Evolutionary conservation across 192 early-diverging fungal genomes (phyloP), one percentile per base, ranked within the genome.

Genomic region (Entomortierella parvispora): DNA sequence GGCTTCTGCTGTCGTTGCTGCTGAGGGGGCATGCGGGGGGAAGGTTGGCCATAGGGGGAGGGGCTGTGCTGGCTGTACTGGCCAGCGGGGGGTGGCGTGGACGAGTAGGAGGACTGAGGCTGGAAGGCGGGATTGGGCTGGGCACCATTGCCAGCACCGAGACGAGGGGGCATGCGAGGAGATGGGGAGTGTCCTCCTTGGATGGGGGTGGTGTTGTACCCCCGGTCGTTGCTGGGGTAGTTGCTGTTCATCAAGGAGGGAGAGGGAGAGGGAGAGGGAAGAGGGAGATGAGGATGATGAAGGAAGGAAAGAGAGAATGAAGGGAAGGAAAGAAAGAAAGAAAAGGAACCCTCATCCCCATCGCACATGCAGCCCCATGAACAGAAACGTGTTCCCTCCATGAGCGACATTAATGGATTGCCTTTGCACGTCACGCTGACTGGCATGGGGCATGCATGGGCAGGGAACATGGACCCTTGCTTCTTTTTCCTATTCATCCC

Each of bases 211-310:
- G 63, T 53, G 51, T 58, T 68, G 55, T 77, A 77, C 5, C 58
- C 53, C 26, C 65, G 59, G 26, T 67, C 65, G 55, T 63, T 40
- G 37, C 12, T 67, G 25, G 74, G 74, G 49, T 64, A 77, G 54
- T 77, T 77, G 49, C 32, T 68, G 65, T 68, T 77, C 29, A 46
- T 28, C 29, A 25, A 7, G 14, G 10, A 26, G 15, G 11, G 25
- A 31, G 28, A 51, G 12, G 12, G 37, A 12, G 7, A 40, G 12
- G 26, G 49, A 52, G 6, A 15, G 22, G 22, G 12, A 51, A 52
- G 50, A 8, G 6, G 51, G 8, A 14, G 28, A 52, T 5, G 28
- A 52, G 51, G 15, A 8, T 4, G 51, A 26, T 17, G 28, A 52
- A 23, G 51, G 28, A 20, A 28, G 51, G 26, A 26, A 52, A 14